phyloP scores from a whole-genome alignment of 805 yeast genomes.

The Saccharomycopsis capsularis region DNA sequence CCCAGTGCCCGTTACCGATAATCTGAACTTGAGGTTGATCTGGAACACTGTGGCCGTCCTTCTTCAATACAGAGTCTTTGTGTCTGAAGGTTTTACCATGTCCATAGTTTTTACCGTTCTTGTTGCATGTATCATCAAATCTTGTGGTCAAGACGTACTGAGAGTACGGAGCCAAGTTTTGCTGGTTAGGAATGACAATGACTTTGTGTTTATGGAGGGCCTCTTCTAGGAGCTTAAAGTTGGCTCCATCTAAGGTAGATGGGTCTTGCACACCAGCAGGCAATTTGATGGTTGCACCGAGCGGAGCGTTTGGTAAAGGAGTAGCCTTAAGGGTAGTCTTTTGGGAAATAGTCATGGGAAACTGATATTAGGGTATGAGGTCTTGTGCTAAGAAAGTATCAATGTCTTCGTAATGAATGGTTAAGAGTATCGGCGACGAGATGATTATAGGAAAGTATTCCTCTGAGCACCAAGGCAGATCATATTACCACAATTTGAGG shows the following conservation, averaged over 20 bases:
- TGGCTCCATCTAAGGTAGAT: conserved; percentile 53
- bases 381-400: too few relatives aligned
- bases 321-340: conserved; percentile 34
- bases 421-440: too few relatives aligned
- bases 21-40: conserved; percentile 85
- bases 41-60: conserved; percentile 77
- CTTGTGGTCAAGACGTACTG: conserved; percentile 71
- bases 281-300: conserved; percentile 62
- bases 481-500: too few relatives aligned
- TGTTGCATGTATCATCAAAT: conserved; percentile 63
- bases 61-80: conserved; percentile 58
- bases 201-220: conserved; percentile 68
- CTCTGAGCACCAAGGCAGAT: too few relatives aligned
- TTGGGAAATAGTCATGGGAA: too few relatives aligned
- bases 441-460: too few relatives aligned
- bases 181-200: conserved; percentile 66
- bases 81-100: conserved; percentile 76
- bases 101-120: conserved; percentile 58
- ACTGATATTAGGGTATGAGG: too few relatives aligned
- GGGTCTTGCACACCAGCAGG: conserved; percentile 76
- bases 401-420: too few relatives aligned
- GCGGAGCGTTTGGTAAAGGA: conserved; percentile 44
- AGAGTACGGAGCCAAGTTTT: conserved; percentile 59
- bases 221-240: conserved; percentile 52
- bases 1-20: conserved; percentile 65